Evolutionary conservation across 306 rosid genomes (phyloP).

Genomic region (Erythrophleum fordii): DNA sequence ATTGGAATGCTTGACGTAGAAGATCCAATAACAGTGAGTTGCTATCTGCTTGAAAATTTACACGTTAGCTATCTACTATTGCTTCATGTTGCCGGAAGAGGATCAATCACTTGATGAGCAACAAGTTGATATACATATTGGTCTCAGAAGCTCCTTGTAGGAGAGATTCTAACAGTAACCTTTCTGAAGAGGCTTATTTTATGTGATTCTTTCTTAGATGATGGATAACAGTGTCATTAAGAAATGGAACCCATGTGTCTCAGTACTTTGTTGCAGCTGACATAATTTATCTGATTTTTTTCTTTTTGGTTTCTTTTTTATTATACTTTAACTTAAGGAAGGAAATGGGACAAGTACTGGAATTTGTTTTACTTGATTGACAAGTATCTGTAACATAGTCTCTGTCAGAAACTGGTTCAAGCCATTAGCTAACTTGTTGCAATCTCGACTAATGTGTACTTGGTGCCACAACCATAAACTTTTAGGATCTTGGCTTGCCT

Average conservation of each 20-base stretch:
- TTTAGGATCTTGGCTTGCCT: constrained; percentile 21
- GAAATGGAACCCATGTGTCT: constrained; percentile 28
- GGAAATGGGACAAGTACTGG: background rate
- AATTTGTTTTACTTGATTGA: constrained; percentile 35
- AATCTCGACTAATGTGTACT: constrained; percentile 23
- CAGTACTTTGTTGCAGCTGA: constrained; percentile 12
- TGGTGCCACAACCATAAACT: constrained; percentile 19
- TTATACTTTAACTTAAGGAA: constrained; percentile 1
- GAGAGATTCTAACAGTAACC: constrained; percentile 13
- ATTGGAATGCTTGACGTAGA: constrained; percentile 86
- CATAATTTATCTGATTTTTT: background rate
- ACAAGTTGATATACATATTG: constrained; percentile 28
- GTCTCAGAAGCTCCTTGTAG: constrained; percentile 9
- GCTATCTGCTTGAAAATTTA: constrained; percentile 29
- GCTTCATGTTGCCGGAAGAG: constrained; percentile 38
- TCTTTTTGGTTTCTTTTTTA: background rate
- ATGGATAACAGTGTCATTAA: background rate
- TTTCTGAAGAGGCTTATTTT: constrained; percentile 30
- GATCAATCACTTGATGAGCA: constrained; percentile 27
- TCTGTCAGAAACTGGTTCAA: constrained; percentile 5
- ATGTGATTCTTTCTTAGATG: constrained; percentile 9
- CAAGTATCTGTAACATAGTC: background rate
- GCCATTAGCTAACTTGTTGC: constrained; percentile 14
- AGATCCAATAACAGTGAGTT: constrained; percentile 91
- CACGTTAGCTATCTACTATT: constrained; percentile 24